Evolutionary conservation across 106 monocot species (phyloP), one percentile per base, ranked within the genome.

Genomic region (Dactylorhiza incarnata): DNA sequence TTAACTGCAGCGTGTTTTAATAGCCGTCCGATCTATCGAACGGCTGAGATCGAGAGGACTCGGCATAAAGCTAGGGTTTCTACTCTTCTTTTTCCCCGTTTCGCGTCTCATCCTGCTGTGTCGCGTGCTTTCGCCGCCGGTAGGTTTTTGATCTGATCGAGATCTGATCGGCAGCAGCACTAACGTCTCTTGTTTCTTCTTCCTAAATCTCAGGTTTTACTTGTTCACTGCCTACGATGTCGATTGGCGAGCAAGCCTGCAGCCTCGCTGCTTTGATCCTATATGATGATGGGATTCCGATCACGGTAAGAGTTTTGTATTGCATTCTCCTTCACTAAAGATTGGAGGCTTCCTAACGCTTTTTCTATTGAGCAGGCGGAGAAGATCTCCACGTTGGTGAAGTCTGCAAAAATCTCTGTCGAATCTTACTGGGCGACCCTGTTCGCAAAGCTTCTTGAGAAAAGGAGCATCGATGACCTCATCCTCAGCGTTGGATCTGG

Each of bases 381-480:
- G 68, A 89, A 89, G 84, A 86, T 89, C 68, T 46, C 74, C 17
- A 82, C 84, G 6, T 23, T 89, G 48, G 77, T 86, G 63, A 89
- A 89, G 76, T 79, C 86, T 2, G 86, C 89, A 13, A 84, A 86
- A 58, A 84, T 89, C 52, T 55, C 70, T 11, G 67, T 86, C n/a
- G 89, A 89, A 45, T 80, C 89, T 9, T 89, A 79, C 80, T 89
- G 89, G 89, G 77, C 89, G 5, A 58, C 86, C 14, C 82, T 89
- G 19, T 80, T 89, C 43, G 86, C 83, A n/a, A 89, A 86, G 82
- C 84, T 89, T 20, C 77, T 89, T n/a, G 82, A 89, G 86, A 86
- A 84, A 80, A 77, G 56, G 52, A 86, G 62, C 72, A 75, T 89
- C 29, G 86, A 89, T 19, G 84, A 86, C 66, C 86, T 89, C 74